Conservation (phyloP, 495 filamentous ascomycete species). For the Filosporella fistucella region DNA sequence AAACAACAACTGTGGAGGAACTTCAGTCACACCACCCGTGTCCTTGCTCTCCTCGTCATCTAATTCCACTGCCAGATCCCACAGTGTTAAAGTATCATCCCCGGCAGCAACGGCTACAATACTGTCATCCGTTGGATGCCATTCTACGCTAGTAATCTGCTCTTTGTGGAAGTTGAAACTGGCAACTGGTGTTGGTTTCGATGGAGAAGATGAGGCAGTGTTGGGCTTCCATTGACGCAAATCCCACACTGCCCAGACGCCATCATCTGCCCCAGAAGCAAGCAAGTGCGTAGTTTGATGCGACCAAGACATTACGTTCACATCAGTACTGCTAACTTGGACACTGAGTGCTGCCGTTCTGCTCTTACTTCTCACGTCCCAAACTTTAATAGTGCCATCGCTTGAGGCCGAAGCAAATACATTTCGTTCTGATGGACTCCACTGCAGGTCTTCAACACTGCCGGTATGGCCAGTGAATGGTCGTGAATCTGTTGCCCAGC, state of each 20-base stretch:
- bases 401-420: constrained; percentile 91
- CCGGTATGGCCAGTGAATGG: constrained; percentile 78
- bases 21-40: constrained; percentile 79
- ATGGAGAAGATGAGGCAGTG: constrained; percentile 28
- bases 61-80: constrained; percentile 94
- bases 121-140: constrained; percentile 95
- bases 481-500: constrained; percentile 76
- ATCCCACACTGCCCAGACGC: constrained; percentile 95
- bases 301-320: constrained; percentile 96
- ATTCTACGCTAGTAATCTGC: constrained; percentile 93
- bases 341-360: constrained; percentile 81
- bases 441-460: constrained; percentile 92
- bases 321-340: constrained; percentile 75
- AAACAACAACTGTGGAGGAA: constrained; percentile 92
- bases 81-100: constrained; percentile 90
- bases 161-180: constrained; percentile 92
- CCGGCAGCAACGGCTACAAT: constrained; percentile 89
- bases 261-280: constrained; percentile 90
- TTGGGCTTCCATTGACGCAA: constrained; percentile 86
- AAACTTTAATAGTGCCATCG: constrained; percentile 92
- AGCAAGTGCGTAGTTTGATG: constrained; percentile 80
- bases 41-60: constrained; percentile 95
- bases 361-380: constrained; percentile 88
- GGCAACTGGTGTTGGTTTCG: constrained; percentile 68
- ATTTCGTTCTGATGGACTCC: constrained; percentile 85